Conservation (phyloP, 2,329 filamentous ascomycete species). For the Diaporthe vexans region DNA sequence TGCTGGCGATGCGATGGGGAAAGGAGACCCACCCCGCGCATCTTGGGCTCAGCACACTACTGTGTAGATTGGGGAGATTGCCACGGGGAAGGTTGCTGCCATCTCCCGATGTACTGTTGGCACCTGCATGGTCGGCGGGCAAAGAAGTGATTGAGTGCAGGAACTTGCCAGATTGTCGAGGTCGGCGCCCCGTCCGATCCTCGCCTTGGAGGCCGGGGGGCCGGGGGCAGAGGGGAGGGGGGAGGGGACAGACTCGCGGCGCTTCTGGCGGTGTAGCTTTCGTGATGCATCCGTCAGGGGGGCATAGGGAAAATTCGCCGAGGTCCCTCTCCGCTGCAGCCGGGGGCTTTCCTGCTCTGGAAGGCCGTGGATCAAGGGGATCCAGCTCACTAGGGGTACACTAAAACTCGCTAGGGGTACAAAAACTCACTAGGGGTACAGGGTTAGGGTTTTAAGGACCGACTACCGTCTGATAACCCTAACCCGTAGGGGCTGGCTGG, state of each 20-base stretch:
- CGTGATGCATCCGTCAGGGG: constrained; percentile 28
- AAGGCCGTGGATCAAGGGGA: constrained; percentile 17
- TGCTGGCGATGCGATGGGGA: constrained; percentile 23
- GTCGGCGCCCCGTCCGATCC: constrained; percentile 28
- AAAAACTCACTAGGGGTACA: too few species aligned
- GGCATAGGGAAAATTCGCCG: constrained; percentile 29
- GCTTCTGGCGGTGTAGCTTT: constrained; percentile 30
- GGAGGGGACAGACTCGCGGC: constrained; percentile 1
- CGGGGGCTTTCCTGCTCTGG: constrained; percentile 19
- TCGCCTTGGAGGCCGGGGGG: constrained; percentile 12
- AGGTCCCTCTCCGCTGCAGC: constrained; percentile 30
- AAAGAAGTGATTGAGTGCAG: background rate
- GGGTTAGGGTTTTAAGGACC: too few species aligned
- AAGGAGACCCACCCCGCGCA: background rate
- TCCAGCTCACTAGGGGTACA: too few species aligned
- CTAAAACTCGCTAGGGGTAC: too few species aligned
- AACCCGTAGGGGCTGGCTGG: too few species aligned
- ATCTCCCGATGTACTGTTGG: background rate
- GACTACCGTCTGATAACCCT: too few species aligned
- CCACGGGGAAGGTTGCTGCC: background rate
- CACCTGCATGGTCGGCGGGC: constrained; percentile 1
- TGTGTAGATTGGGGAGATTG: background rate
- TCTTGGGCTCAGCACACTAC: background rate
- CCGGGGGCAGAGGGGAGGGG: background rate
- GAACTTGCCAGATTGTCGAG: constrained; percentile 23